Conservation (phyloP, 2,329 filamentous ascomycete species). For the Colletotrichum shisoi region DNA sequence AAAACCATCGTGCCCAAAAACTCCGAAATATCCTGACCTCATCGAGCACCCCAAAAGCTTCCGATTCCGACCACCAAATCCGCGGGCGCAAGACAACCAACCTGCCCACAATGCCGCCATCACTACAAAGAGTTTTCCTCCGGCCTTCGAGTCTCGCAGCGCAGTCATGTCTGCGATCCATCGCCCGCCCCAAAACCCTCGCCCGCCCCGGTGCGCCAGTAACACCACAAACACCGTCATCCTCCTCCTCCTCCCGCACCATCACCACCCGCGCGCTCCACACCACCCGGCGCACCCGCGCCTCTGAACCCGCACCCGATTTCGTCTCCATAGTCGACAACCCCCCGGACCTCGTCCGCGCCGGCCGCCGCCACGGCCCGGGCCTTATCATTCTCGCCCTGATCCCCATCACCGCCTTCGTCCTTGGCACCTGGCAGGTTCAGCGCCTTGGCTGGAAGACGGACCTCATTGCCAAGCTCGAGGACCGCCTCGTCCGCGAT, state of each 20-base stretch:
- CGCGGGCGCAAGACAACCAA: not conserved
- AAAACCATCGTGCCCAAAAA: constrained; percentile 10
- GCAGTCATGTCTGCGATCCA: constrained; percentile 12
- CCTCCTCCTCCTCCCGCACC: not conserved
- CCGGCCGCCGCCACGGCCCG: constrained; percentile 75
- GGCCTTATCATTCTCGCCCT: constrained; percentile 83
- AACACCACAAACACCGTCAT: not conserved
- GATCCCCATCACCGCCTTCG: constrained; percentile 90
- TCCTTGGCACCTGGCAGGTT: constrained; percentile 93
- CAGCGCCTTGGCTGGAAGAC: constrained; percentile 93
- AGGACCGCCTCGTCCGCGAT: constrained; percentile 86
- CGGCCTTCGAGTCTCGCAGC: constrained; percentile 1
- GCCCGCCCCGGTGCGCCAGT: not conserved
- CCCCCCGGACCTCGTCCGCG: constrained; percentile 79
- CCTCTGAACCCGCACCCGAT: constrained; percentile 55
- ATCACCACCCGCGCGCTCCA: constrained; percentile 29
- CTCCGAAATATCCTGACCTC: constrained; percentile 34
- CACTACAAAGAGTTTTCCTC: constrained; percentile 19
- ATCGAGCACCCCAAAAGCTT: constrained; percentile 10
- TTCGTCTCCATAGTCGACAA: constrained; percentile 90
- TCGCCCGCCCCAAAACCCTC: not conserved
- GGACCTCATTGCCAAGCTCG: constrained; percentile 86
- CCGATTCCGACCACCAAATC: constrained; percentile 9
- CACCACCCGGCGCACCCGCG: constrained; percentile 38
- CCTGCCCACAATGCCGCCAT: constrained; percentile 23